Conservation (phyloP, 257 asterid species). For the Gentiana dahurica region DNA sequence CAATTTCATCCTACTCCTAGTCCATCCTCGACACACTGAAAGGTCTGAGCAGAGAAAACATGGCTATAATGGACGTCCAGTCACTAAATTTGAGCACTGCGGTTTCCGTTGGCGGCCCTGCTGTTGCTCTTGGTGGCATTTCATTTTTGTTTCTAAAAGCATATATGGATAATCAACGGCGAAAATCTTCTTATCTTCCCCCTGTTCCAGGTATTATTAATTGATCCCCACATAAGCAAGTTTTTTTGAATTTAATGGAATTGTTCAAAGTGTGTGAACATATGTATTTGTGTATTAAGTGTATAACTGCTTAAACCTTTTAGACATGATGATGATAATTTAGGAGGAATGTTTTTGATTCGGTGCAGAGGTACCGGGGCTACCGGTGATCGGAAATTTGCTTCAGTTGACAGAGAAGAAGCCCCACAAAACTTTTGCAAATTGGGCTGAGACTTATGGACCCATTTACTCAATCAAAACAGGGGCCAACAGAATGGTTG, state of each 20-base stretch:
- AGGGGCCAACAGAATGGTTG: slow-evolving; percentile 56
- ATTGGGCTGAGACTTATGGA: slow-evolving; percentile 70
- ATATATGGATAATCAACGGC: slow-evolving; percentile 23
- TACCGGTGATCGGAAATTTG: slow-evolving; percentile 69
- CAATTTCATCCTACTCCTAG: neutral
- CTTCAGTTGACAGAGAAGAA: slow-evolving; percentile 78
- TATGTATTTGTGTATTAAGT: no score
- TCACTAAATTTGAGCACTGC: slow-evolving; percentile 37
- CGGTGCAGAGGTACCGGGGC: slow-evolving; percentile 65
- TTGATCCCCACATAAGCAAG: no score
- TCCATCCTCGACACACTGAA: no score
- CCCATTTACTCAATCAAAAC: slow-evolving; percentile 62
- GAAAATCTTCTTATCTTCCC: slow-evolving; percentile 36
- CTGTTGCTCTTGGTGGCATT: slow-evolving; percentile 51
- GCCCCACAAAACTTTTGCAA: slow-evolving; percentile 67
- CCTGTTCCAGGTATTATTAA: slow-evolving; percentile 37
- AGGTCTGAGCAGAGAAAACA: no score
- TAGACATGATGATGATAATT: neutral
- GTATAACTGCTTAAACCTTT: no score
- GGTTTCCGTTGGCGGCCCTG: slow-evolving; percentile 39
- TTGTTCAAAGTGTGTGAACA: neutral
- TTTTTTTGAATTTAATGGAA: neutral
- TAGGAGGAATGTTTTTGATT: slow-evolving; percentile 9
- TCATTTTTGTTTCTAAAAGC: slow-evolving; percentile 36
- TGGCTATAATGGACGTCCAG: slow-evolving; percentile 26